Evolutionary conservation across 148 eudicot genomes (phyloP), one percentile per base, ranked within the genome.

Genomic region (Limonium bicolor): DNA sequence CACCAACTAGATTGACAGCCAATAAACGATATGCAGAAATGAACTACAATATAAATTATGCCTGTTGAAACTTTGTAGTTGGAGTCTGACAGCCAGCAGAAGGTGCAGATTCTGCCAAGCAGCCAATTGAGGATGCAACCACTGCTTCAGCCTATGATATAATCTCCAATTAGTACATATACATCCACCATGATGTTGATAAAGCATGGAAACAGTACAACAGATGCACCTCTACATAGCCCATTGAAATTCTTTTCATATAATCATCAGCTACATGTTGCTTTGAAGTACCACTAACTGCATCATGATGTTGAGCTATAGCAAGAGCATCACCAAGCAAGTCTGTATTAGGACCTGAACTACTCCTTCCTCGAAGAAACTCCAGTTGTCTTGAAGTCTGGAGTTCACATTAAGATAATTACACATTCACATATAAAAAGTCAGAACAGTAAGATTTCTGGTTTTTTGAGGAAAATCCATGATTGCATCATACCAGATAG

Each of bases 221-320:
- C 6, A 41, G 32, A 28, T 31, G 30, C 51, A 90, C 99, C 82
- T 81, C 72, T 46, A 53, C 66, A 60, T 90, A 78, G 55, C 99
- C 99, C 20, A 84, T 71, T 35, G 82, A 72, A 26, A 90, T 80
- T 62, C 99, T 68, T 60, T 80, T 90, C 22, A 88, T 82, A 73
- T 90, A 90, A 79, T 90, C 99, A 67, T 85, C 5, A 41, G 99
- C 95, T 27, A 90, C 99, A 73, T 90, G 99, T 60, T 90, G 99
- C 66, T 81, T 65, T 56, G 52, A 60, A 12, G 99, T 90, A 50
- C 99, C 99, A 71, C 65, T 75, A 47, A 90, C 82, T 50, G 80
- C 99, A 67, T 90, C 95, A 63, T 90, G 99, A 72, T 90, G 99
- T 60, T 90, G 95, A 55, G 78, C 95, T 59, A 85, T 58, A 33